Conservation (phyloP, 345 rosid species). For the Citrus reticulata region DNA sequence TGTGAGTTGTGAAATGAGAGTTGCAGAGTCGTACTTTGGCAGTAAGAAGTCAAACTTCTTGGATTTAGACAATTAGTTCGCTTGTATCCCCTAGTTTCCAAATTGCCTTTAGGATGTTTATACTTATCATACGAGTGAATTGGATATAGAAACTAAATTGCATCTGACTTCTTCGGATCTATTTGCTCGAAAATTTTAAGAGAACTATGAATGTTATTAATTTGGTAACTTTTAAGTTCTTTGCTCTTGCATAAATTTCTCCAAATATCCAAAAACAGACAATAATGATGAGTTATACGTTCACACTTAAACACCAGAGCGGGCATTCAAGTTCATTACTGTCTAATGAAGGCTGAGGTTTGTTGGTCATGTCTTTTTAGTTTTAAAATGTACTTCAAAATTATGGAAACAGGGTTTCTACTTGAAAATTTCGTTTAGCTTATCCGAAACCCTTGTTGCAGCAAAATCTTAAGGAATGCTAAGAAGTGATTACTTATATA, state of each 20-base stretch:
- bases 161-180: not conserved
- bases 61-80: not conserved
- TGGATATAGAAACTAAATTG: not conserved
- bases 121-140: not conserved
- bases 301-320: not conserved
- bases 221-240: not conserved
- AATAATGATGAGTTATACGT: not conserved
- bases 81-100: not conserved
- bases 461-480: not conserved
- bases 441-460: not conserved
- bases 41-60: not conserved
- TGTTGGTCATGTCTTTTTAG: not conserved
- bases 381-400: not conserved
- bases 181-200: not conserved
- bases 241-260: not conserved
- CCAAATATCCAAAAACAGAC: not conserved
- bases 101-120: not conserved
- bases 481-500: not conserved
- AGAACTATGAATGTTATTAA: not conserved
- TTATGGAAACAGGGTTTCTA: too few relatives aligned
- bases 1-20: not conserved
- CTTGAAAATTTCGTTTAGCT: not conserved
- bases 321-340: not conserved
- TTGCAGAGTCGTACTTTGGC: not conserved
- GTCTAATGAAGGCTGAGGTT: not conserved